phyloP scores from a whole-genome alignment of 176 grass and related monocot genomes.

The Leersia perrieri region DNA sequence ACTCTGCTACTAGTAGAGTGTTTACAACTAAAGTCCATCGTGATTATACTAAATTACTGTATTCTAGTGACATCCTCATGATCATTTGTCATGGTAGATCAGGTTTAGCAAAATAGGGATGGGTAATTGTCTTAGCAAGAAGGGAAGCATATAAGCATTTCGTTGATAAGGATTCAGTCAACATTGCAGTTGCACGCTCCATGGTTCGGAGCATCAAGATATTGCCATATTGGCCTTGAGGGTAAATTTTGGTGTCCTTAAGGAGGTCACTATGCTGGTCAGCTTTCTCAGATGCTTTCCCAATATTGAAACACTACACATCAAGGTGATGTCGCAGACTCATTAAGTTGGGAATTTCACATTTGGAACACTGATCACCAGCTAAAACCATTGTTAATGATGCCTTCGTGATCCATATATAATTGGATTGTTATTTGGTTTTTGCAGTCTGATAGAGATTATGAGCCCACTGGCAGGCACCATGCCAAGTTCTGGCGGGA shows the following conservation, averaged over 20 bases:
- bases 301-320: conserved; percentile 20
- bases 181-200: not conserved
- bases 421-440: not conserved
- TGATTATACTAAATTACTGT: no score
- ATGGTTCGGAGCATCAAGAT: conserved; percentile 16
- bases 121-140: no score
- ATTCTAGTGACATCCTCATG: no score
- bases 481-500: conserved; percentile 13
- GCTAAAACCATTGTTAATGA: not conserved
- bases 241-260: not conserved
- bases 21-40: no score
- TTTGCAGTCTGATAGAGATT: conserved; percentile 1
- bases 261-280: conserved; percentile 11
- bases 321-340: not conserved
- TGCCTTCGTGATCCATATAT: not conserved
- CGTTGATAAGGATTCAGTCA: no score
- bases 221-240: conserved; percentile 15
- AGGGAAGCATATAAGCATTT: no score
- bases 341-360: not conserved
- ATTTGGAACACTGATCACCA: not conserved
- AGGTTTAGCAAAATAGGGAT: no score
- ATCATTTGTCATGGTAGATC: no score
- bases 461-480: not conserved
- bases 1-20: no score
- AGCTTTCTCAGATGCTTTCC: conserved; percentile 42